A percentile compares a stretch with the other conserved stretches of the same genome.
Conservation (phyloP, 2,329 filamentous ascomycete species). For the Aspergillus sclerotialis region DNA sequence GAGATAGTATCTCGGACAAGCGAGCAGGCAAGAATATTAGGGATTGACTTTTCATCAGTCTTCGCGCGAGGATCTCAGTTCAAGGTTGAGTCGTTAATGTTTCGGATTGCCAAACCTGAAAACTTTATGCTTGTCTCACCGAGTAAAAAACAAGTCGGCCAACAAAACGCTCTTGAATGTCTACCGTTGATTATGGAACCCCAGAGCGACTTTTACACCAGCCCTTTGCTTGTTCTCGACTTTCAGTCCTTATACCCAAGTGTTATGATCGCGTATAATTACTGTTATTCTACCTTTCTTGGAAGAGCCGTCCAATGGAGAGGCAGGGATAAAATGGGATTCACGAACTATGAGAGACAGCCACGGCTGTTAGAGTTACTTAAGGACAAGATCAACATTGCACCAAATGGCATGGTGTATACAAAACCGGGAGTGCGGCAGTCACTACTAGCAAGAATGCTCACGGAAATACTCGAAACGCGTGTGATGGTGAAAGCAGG, state of each 20-base stretch:
- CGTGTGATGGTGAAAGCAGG: conserved; percentile 96
- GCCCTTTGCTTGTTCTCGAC: conserved; percentile 82
- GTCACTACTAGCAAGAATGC: conserved; percentile 90
- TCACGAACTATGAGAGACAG: conserved; percentile 76
- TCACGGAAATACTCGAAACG: conserved; percentile 91
- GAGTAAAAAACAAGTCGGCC: conserved; percentile 82
- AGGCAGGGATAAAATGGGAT: conserved; percentile 91
- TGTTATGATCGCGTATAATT: conserved; percentile 98
- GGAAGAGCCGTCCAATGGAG: conserved; percentile 81
- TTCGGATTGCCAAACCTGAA: conserved; percentile 94
- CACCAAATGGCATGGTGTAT: conserved; percentile 97
- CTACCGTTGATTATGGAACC: conserved; percentile 96
- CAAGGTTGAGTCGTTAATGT: conserved; percentile 99
- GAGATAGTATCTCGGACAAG: conserved; percentile 84
- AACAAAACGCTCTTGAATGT: conserved; percentile 91
- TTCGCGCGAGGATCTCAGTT: conserved; percentile 93
- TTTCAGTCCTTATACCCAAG: conserved; percentile 96
- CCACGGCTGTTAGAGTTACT: conserved; percentile 68
- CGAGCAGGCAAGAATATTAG: conserved; percentile 86
- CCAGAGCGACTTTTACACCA: conserved; percentile 87
- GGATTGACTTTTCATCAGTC: conserved; percentile 94
- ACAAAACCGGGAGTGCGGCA: conserved; percentile 77
- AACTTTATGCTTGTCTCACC: conserved; percentile 88
- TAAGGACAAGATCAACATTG: conserved; percentile 80
- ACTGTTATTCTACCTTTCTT: conserved; percentile 95